Base-by-base conservation (phyloP, 805 yeast genomes). In the Myxozyma vanderwaltii region DNA sequence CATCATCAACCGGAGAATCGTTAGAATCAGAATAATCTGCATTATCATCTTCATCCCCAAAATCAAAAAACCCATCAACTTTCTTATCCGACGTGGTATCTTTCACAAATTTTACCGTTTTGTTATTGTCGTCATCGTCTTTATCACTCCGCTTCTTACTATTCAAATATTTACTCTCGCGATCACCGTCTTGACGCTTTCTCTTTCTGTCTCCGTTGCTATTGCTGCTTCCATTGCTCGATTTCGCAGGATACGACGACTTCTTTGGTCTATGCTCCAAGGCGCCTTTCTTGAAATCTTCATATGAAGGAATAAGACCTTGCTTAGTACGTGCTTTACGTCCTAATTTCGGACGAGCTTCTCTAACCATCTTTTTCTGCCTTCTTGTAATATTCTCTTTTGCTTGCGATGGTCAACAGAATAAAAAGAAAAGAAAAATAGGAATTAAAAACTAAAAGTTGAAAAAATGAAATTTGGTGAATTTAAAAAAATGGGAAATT, bases 291-390 rank as follows among this genome's bases (percentile, higher is more conserved):
- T 83, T 83, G 73, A 91, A 86, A 70, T 92, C 96, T 46, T 92
- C 98, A 63, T 86, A 78, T 4, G 91, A 72, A 36, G 97, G 97
- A 67, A 98, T 98, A 59, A 82, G 88, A 47, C 90, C 94, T 77
- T 92, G 98, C 80, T 89, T 92, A 70, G 89, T 87, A 75, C 87
- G 90, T 59, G 89, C 89, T 79, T 89, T 86, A 82, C 96, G 87
- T 74, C 98, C 98, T 96, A 91, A 89, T 54, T 43, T 55, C 23
- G 58, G 47, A 49, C 51, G 54, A 15, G 54, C 53, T 24, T 33
- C 38, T 49, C 59, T 31, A 23, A 48, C 54, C 59, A 55, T 55
- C 15, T 27, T 46, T 24, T 26, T 26, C 38, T 8, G 8, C 38
- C 4, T 12, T 10, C 19, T 23, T 2, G 19, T 49, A 39, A n/a